Conservation (phyloP, 495 filamentous ascomycete species). For the Patellaria atrata region DNA sequence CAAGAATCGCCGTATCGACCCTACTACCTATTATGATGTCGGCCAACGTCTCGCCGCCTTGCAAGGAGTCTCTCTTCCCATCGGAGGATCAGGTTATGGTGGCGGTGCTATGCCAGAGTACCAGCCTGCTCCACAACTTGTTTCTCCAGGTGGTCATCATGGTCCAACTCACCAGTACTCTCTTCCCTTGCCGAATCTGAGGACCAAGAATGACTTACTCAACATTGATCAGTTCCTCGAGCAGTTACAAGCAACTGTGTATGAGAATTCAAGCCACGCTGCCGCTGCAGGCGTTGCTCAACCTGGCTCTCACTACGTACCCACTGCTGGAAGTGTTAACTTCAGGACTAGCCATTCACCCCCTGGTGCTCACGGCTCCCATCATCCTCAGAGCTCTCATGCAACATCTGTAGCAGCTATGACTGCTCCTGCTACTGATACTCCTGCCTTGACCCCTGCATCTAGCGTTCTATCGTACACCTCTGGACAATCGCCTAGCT, state of each 20-base stretch:
- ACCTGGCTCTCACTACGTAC: conserved; percentile 49
- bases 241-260: conserved; percentile 87
- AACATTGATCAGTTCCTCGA: conserved; percentile 87
- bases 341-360: conserved; percentile 67
- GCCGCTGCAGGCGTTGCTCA: conserved; percentile 61
- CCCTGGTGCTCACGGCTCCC: conserved; percentile 21
- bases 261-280: conserved; percentile 71
- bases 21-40: conserved; percentile 66
- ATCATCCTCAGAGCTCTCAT: conserved; percentile 30
- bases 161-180: conserved; percentile 48
- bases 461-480: conserved; percentile 77
- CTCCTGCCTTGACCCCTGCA: conserved; percentile 79
- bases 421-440: conserved; percentile 41
- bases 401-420: conserved; percentile 45
- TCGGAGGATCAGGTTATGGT: conserved; percentile 23
- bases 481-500: conserved; percentile 61
- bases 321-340: conserved; percentile 38
- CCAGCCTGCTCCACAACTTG: conserved; percentile 12
- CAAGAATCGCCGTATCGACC: conserved; percentile 79
- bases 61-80: conserved; percentile 51
- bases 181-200: conserved; percentile 71
- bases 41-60: conserved; percentile 64
- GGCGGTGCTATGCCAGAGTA: conserved; percentile 21
- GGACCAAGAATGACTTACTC: conserved; percentile 83
- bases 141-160: conserved; percentile 12